Conservation (phyloP, 331 rosid genomes). For the Acacia pycnantha region DNA sequence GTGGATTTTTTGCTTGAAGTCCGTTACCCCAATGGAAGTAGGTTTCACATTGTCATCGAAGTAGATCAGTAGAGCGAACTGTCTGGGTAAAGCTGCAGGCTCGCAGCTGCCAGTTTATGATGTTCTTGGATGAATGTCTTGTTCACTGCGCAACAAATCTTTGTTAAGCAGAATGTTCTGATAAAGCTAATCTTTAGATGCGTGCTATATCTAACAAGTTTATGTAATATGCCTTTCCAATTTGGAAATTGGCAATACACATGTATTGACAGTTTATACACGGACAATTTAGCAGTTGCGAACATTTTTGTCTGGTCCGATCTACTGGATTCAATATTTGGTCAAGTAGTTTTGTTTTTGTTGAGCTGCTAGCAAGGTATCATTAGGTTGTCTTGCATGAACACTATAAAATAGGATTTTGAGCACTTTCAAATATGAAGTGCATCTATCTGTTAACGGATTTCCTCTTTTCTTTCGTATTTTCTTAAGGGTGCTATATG, state of each 20-base stretch:
- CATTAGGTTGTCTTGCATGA: slow-evolving; percentile 6
- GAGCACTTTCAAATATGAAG: background rate
- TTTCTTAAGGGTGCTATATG: background rate
- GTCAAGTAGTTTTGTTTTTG: background rate
- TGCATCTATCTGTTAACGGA: background rate
- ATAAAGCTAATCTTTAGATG: slow-evolving; percentile 18
- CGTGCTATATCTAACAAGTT: slow-evolving; percentile 6
- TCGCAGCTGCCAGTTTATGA: slow-evolving; percentile 18
- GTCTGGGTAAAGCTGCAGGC: slow-evolving; percentile 25
- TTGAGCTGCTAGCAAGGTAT: background rate
- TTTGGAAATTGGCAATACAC: slow-evolving; percentile 4
- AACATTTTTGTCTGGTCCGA: background rate
- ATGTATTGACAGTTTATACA: slow-evolving; percentile 8
- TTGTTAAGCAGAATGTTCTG: slow-evolving; percentile 17
- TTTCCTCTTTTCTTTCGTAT: background rate
- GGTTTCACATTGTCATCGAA: background rate
- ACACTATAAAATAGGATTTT: background rate
- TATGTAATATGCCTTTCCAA: background rate
- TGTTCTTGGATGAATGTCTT: slow-evolving; percentile 29
- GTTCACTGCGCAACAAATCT: slow-evolving; percentile 1
- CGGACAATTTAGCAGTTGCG: slow-evolving; percentile 8
- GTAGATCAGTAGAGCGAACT: slow-evolving; percentile 1
- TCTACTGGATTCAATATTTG: background rate
- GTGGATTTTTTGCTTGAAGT: slow-evolving; percentile 15
- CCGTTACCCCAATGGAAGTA: background rate